These are phyloP conservation scores for Monascus purpureus DNA, from an alignment of 495 filamentous ascomycete genomes.

Conservation along the genomic window DNA sequence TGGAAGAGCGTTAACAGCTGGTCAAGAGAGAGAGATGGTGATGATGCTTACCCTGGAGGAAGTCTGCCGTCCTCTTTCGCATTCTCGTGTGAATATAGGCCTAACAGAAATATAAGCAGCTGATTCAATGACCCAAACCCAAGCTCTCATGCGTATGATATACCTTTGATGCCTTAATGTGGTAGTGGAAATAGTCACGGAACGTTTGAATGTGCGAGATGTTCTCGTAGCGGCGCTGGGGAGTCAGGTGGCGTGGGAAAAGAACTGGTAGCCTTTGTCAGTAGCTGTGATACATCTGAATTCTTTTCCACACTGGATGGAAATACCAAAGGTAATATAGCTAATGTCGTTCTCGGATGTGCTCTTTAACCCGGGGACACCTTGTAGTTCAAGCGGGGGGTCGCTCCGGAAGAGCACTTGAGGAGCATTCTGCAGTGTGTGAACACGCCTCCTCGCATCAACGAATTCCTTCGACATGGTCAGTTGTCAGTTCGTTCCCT, in stretches of 20 bases:
- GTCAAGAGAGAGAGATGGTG: background rate
- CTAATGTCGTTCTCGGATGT: slow-evolving; percentile 67
- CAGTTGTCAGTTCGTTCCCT: background rate
- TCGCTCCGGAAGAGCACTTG: slow-evolving; percentile 97
- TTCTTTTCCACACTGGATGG: too few species aligned
- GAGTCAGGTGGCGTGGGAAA: slow-evolving; percentile 87
- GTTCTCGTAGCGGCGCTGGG: slow-evolving; percentile 77
- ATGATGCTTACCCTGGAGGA: slow-evolving; percentile 65
- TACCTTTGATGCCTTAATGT: slow-evolving; percentile 97
- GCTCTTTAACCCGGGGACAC: slow-evolving; percentile 65
- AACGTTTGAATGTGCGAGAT: slow-evolving; percentile 99
- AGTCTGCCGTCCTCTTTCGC: slow-evolving; percentile 92
- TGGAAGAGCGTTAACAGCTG: slow-evolving; percentile 23
- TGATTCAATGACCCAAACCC: too few species aligned
- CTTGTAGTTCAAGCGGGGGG: slow-evolving; percentile 79
- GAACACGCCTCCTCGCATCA: slow-evolving; percentile 68
- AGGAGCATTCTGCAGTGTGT: slow-evolving; percentile 89
- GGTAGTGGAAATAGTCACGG: slow-evolving; percentile 99
- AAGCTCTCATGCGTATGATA: background rate
- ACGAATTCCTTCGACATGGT: slow-evolving; percentile 72
- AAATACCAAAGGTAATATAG: slow-evolving; percentile 90
- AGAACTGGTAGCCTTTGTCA: slow-evolving; percentile 48
- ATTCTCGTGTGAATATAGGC: slow-evolving; percentile 98
- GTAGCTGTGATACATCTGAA: background rate
- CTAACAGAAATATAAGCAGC: slow-evolving; percentile 20